Conservation (phyloP, 2,329 filamentous ascomycete genomes). For the Proliferodiscus dingleyae region DNA sequence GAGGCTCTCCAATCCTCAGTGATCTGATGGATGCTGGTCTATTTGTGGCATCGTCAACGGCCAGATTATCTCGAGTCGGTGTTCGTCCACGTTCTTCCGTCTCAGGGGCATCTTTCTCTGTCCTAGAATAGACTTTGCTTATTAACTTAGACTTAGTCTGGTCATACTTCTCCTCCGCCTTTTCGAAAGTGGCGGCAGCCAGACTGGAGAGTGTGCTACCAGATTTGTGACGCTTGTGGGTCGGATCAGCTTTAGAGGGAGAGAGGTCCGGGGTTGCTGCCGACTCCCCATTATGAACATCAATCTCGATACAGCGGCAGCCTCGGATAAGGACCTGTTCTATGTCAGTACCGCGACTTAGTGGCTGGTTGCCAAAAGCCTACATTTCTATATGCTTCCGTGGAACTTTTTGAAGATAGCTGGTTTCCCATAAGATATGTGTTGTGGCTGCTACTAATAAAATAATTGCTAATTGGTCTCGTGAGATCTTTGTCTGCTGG, state of each 20-base stretch:
- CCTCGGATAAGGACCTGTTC: slow-evolving; percentile 64
- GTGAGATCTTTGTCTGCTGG: slow-evolving; percentile 26
- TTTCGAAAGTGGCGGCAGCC: slow-evolving; percentile 27
- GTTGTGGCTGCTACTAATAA: slow-evolving; percentile 92
- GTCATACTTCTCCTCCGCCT: slow-evolving; percentile 25
- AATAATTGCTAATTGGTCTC: slow-evolving; percentile 61
- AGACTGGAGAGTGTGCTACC: slow-evolving; percentile 31
- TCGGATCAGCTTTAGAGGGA: slow-evolving; percentile 34
- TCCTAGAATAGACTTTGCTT: background rate
- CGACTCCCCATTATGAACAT: slow-evolving; percentile 78
- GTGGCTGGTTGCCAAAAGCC: slow-evolving; percentile 29
- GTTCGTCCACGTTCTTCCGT: slow-evolving; percentile 16
- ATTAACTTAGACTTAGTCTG: slow-evolving; percentile 17
- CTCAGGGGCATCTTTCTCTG: background rate
- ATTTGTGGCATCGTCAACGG: slow-evolving; percentile 22
- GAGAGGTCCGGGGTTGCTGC: slow-evolving; percentile 17
- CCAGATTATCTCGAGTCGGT: slow-evolving; percentile 10
- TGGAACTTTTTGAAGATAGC: slow-evolving; percentile 66
- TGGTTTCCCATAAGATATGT: slow-evolving; percentile 89
- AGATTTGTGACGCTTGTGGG: slow-evolving; percentile 36
- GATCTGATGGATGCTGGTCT: slow-evolving; percentile 24
- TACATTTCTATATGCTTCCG: slow-evolving; percentile 73
- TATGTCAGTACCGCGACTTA: slow-evolving; percentile 5
- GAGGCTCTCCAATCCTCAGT: slow-evolving; percentile 55
- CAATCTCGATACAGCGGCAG: slow-evolving; percentile 89